Evolutionary conservation across 2,329 filamentous ascomycete genomes (phyloP).

Genomic region (Beauveria sp.): DNA sequence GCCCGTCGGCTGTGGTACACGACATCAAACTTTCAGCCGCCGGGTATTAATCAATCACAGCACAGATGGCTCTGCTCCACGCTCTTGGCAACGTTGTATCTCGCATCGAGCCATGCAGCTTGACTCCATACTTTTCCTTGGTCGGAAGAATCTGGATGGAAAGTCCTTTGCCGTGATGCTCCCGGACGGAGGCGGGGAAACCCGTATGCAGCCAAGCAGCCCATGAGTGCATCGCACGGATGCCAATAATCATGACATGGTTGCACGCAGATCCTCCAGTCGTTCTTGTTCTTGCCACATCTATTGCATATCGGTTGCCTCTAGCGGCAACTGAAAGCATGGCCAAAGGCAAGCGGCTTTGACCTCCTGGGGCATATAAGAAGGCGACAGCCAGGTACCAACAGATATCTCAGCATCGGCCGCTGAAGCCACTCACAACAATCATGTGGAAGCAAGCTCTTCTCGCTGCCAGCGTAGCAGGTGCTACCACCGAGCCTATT

Average conservation of each 20-base stretch:
- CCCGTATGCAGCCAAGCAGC: neutral
- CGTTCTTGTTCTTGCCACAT: neutral
- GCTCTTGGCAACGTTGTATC: constrained; percentile 4
- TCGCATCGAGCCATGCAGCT: neutral
- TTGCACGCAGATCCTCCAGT: neutral
- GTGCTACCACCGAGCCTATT: neutral
- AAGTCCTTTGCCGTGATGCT: neutral
- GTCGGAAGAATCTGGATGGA: neutral
- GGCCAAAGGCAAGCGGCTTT: neutral
- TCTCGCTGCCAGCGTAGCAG: neutral
- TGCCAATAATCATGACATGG: neutral
- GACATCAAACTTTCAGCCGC: neutral
- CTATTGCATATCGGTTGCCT: neutral
- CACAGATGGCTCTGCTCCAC: neutral
- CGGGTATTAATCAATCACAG: neutral
- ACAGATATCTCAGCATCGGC: neutral
- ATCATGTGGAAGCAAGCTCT: constrained; percentile 1
- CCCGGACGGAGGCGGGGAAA: neutral
- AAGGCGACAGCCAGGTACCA: neutral
- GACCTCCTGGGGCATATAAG: neutral
- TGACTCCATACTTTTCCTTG: neutral
- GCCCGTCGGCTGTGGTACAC: neutral
- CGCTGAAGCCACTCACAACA: neutral
- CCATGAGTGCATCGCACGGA: neutral
- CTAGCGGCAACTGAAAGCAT: neutral